phyloP scores from a whole-genome alignment of 2,329 filamentous ascomycete genomes.

The Cladobotryum protrusum region DNA sequence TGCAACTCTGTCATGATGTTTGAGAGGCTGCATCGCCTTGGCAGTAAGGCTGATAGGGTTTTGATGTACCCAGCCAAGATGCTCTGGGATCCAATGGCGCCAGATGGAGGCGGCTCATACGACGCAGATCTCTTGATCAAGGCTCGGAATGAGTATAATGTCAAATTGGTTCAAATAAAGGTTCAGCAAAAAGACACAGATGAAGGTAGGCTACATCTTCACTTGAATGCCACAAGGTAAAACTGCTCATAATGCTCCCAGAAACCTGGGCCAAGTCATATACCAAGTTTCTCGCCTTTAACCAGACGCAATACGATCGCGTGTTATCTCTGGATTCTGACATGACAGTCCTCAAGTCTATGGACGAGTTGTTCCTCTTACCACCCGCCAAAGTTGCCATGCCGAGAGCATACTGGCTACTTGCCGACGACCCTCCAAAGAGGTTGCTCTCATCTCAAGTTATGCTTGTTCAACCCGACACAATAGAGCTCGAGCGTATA shows the following conservation, averaged over 20 bases:
- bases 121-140: slow-evolving; percentile 32
- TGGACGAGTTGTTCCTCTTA: slow-evolving; percentile 67
- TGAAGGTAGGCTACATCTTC: slow-evolving; percentile 17
- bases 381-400: slow-evolving; percentile 57
- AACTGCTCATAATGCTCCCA: slow-evolving; percentile 3
- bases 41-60: slow-evolving; percentile 38
- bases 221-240: too few species aligned
- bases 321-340: slow-evolving; percentile 55
- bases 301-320: slow-evolving; percentile 52
- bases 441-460: slow-evolving; percentile 52
- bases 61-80: slow-evolving; percentile 40
- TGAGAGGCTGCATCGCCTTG: slow-evolving; percentile 34
- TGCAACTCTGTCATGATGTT: slow-evolving; percentile 48
- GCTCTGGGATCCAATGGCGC: slow-evolving; percentile 25
- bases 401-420: slow-evolving; percentile 66
- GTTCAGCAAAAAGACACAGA: slow-evolving; percentile 30
- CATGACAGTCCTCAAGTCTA: slow-evolving; percentile 51
- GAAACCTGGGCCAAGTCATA: slow-evolving; percentile 58
- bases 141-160: slow-evolving; percentile 38
- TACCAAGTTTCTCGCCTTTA: slow-evolving; percentile 64
- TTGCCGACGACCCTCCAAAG: slow-evolving; percentile 34
- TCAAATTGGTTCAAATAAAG: slow-evolving; percentile 37
- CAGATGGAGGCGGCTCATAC: slow-evolving; percentile 16
- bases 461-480: slow-evolving; percentile 53
- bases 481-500: slow-evolving; percentile 40